phyloP scores from a whole-genome alignment of 2,329 filamentous ascomycete species.

The Alternaria arborescens region DNA sequence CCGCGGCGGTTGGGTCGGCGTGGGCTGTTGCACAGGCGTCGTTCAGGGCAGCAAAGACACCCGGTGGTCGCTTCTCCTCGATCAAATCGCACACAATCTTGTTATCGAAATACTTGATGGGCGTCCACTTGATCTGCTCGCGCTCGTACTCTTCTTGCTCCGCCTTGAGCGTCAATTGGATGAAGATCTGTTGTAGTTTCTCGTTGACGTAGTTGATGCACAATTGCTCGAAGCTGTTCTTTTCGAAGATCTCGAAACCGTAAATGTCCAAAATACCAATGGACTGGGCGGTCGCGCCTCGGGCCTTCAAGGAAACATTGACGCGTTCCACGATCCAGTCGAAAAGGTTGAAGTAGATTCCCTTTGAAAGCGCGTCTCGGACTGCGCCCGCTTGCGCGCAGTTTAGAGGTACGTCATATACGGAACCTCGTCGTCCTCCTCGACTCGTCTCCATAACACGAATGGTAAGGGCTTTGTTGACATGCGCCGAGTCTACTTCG shows the following conservation, averaged over 20 bases:
- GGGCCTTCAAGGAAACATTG: slow-evolving; percentile 85
- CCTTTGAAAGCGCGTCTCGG: slow-evolving; percentile 89
- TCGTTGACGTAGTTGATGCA: slow-evolving; percentile 99
- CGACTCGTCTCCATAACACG: slow-evolving; percentile 80
- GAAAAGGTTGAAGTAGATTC: slow-evolving; percentile 97
- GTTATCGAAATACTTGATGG: slow-evolving; percentile 99
- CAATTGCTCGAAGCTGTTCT: slow-evolving; percentile 97
- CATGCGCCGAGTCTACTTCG: slow-evolving; percentile 80
- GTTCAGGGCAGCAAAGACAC: slow-evolving; percentile 94
- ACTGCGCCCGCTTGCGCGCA: slow-evolving; percentile 85
- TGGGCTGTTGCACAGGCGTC: slow-evolving; percentile 99
- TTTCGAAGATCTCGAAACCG: slow-evolving; percentile 97
- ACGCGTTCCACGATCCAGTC: slow-evolving; percentile 97
- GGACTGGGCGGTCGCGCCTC: slow-evolving; percentile 77
- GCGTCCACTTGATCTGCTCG: slow-evolving; percentile 98
- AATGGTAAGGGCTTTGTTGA: slow-evolving; percentile 88
- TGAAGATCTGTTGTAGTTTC: slow-evolving; percentile 98
- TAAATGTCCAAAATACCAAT: slow-evolving; percentile 99
- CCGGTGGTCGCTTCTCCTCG: slow-evolving; percentile 87
- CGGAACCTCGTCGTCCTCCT: slow-evolving; percentile 70
- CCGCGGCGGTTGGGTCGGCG: slow-evolving; percentile 91
- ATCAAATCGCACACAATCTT: slow-evolving; percentile 98
- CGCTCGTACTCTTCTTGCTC: slow-evolving; percentile 97
- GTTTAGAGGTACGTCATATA: slow-evolving; percentile 82
- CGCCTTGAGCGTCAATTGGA: slow-evolving; percentile 93